Conservation (phyloP, 345 rosid species). For the Citrus trifoliata region DNA sequence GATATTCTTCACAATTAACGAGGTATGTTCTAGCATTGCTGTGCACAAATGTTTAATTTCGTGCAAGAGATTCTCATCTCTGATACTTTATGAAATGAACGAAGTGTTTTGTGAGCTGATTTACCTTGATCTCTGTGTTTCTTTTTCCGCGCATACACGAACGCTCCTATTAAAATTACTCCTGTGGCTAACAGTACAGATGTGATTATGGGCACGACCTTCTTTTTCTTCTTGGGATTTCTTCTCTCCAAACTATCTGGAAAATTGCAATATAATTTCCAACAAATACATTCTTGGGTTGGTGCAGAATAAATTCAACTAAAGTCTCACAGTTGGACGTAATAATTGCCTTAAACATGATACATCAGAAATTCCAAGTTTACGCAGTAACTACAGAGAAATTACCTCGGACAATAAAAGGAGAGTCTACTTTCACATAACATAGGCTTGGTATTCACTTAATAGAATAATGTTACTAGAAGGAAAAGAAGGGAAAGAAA, state of each 20-base stretch:
- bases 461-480: too few relatives aligned
- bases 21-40: background rate
- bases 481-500: too few relatives aligned
- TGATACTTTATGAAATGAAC: background rate
- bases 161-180: background rate
- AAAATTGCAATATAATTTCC: background rate
- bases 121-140: slow-evolving; percentile 2
- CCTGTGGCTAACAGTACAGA: background rate
- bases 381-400: too few relatives aligned
- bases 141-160: background rate
- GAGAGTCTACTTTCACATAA: too few relatives aligned
- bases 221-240: background rate
- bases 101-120: too few relatives aligned
- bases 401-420: too few relatives aligned
- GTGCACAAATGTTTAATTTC: too few relatives aligned
- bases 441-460: too few relatives aligned
- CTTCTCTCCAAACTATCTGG: background rate
- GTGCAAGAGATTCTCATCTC: too few relatives aligned
- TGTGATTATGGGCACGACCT: background rate
- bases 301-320: too few relatives aligned
- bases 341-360: background rate
- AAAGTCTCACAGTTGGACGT: too few relatives aligned
- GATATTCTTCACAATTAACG: background rate
- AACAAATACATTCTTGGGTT: too few relatives aligned
- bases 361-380: background rate